Evolutionary conservation across 352 stramenopile genomes (phyloP).

Genomic region (Pythium aphanidermatum): DNA sequence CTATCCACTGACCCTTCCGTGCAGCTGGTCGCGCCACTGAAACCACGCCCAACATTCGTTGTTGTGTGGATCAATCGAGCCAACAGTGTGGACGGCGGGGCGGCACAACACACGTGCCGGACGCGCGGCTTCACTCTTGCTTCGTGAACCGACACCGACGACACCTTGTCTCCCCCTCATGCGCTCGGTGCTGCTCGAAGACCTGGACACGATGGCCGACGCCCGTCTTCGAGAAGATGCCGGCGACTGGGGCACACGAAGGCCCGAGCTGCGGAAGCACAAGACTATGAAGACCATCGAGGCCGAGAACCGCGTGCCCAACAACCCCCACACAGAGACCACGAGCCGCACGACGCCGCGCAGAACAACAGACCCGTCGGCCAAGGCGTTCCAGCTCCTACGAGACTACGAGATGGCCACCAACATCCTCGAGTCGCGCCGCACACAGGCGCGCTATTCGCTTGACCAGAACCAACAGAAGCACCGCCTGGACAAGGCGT

Average conservation of each 20-base stretch:
- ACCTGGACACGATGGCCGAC: conserved; percentile 7
- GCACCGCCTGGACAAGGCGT: conserved; percentile 43
- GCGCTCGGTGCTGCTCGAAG: conserved; percentile 10
- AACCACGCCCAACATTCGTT: too few relatives aligned
- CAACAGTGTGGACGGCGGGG: too few relatives aligned
- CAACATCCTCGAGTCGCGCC: conserved; percentile 32
- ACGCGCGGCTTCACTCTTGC: background rate
- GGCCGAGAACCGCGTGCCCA: conserved; percentile 9
- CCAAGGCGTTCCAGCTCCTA: conserved; percentile 6
- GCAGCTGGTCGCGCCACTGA: conserved; percentile 10
- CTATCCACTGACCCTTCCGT: background rate
- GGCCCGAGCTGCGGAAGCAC: conserved; percentile 19
- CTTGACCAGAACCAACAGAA: conserved; percentile 45
- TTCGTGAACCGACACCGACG: conserved; percentile 1
- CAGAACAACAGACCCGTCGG: background rate
- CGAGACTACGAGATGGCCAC: conserved; percentile 41
- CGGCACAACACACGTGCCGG: too few relatives aligned
- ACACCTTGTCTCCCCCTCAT: background rate
- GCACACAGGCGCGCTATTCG: conserved; percentile 34
- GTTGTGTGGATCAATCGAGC: too few relatives aligned
- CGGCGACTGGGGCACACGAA: background rate
- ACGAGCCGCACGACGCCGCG: background rate
- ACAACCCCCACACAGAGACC: background rate
- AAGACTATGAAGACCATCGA: conserved; percentile 23
- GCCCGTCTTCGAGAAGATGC: background rate